These are phyloP conservation scores for Verticillium isaacii DNA, from an alignment of 2,329 filamentous ascomycete genomes.

Conservation along the genomic window DNA sequence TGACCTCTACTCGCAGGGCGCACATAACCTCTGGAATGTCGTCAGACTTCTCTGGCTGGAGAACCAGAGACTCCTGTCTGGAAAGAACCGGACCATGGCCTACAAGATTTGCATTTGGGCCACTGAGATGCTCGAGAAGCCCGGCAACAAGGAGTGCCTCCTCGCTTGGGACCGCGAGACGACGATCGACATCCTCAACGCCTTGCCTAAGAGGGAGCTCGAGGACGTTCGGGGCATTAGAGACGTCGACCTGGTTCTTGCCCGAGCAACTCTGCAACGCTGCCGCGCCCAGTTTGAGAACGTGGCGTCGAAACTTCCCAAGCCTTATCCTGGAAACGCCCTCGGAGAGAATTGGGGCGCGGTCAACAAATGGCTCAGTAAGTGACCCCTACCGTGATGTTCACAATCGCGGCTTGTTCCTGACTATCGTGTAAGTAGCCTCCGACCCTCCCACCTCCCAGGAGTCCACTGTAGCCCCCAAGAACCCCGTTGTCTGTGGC, in stretches of 20 bases:
- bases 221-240: conserved; percentile 20
- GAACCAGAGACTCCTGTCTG: conserved; percentile 27
- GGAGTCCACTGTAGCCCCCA: too few relatives aligned
- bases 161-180: conserved; percentile 19
- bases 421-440: conserved; percentile 1
- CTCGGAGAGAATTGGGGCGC: conserved; percentile 19
- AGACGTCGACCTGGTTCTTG: conserved; percentile 22
- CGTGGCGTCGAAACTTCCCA: background rate
- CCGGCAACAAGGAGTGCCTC: conserved; percentile 25
- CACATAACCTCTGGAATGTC: conserved; percentile 43
- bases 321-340: conserved; percentile 12
- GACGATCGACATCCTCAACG: conserved; percentile 17
- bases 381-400: conserved; percentile 4
- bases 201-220: conserved; percentile 23
- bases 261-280: conserved; percentile 25
- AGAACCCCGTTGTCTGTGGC: background rate
- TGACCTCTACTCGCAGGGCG: conserved; percentile 42
- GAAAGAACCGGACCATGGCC: conserved; percentile 18
- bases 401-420: background rate
- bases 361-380: conserved; percentile 33
- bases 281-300: conserved; percentile 21
- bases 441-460: background rate
- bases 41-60: conserved; percentile 34
- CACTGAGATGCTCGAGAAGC: conserved; percentile 27
- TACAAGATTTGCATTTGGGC: conserved; percentile 28